Conservation (phyloP, 176 grass and related monocot species). For the Aegilops sharonensis region DNA sequence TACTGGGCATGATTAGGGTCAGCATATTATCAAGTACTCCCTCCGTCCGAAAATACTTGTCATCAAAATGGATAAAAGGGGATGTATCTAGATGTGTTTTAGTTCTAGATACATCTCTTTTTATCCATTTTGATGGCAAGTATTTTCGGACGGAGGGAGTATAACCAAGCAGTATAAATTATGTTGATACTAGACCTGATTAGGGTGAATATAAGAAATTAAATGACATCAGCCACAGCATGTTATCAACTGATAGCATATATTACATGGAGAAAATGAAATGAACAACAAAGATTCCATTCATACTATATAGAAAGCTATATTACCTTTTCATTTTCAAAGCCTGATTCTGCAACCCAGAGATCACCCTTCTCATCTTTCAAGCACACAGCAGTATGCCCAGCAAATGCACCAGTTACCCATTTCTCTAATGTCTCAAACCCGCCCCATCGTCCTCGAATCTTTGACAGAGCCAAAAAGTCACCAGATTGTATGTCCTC, state of each 20-base stretch:
- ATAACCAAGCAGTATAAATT: neutral
- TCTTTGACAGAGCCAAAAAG: constrained; percentile 90
- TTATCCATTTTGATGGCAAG: too few relatives aligned
- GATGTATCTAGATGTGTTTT: too few relatives aligned
- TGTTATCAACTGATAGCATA: neutral
- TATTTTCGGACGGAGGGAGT: neutral
- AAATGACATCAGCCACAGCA: neutral
- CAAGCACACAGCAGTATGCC: constrained; percentile 89
- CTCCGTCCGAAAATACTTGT: too few relatives aligned
- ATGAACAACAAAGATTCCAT: neutral
- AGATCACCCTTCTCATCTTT: constrained; percentile 84
- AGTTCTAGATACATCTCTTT: too few relatives aligned
- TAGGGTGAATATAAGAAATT: constrained; percentile 17
- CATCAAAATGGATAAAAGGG: too few relatives aligned
- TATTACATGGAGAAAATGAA: neutral
- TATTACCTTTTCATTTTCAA: constrained; percentile 88
- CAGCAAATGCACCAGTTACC: constrained; percentile 96
- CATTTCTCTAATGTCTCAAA: constrained; percentile 98
- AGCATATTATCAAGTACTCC: neutral
- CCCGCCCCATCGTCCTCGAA: constrained; percentile 92
- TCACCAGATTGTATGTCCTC: constrained; percentile 87
- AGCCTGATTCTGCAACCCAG: constrained; percentile 94
- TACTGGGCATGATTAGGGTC: neutral
- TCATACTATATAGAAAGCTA: neutral
- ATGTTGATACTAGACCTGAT: neutral